These are phyloP conservation scores for Pneumocystis oryctolagi DNA, from an alignment of 1,139 yeast genomes.

Conservation along the genomic window DNA sequence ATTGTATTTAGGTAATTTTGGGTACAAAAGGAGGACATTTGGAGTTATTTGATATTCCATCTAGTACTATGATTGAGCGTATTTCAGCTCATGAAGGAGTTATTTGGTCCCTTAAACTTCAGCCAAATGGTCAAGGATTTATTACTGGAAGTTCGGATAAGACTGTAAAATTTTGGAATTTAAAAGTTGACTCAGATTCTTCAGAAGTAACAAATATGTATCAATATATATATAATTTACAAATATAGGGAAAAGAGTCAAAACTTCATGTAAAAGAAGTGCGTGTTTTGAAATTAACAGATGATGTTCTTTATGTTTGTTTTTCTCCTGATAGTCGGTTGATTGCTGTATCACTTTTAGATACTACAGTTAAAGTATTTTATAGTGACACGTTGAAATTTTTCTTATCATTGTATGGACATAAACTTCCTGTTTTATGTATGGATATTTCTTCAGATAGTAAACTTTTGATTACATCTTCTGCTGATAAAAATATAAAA, in stretches of 20 bases:
- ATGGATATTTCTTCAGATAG: constrained; percentile 83
- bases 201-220: not conserved
- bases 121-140: constrained; percentile 70
- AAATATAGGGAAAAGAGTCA: constrained; percentile 40
- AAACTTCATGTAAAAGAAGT: constrained; percentile 51
- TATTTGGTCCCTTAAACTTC: constrained; percentile 79
- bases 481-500: constrained; percentile 93
- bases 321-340: constrained; percentile 70
- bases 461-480: constrained; percentile 73
- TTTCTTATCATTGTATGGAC: constrained; percentile 82
- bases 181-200: constrained; percentile 48
- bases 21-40: constrained; percentile 82
- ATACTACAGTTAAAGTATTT: constrained; percentile 86
- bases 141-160: constrained; percentile 94
- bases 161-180: constrained; percentile 75
- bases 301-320: constrained; percentile 66
- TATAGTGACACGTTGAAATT: constrained; percentile 75
- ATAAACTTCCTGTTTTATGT: constrained; percentile 74
- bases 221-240: constrained; percentile 35
- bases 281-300: constrained; percentile 69
- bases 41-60: constrained; percentile 73
- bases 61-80: constrained; percentile 54
- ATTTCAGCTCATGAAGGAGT: constrained; percentile 79
- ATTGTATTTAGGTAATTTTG: constrained; percentile 31
- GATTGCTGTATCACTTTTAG: constrained; percentile 72